Conservation (phyloP, 805 yeast genomes). For the Lipomyces sp. region DNA sequence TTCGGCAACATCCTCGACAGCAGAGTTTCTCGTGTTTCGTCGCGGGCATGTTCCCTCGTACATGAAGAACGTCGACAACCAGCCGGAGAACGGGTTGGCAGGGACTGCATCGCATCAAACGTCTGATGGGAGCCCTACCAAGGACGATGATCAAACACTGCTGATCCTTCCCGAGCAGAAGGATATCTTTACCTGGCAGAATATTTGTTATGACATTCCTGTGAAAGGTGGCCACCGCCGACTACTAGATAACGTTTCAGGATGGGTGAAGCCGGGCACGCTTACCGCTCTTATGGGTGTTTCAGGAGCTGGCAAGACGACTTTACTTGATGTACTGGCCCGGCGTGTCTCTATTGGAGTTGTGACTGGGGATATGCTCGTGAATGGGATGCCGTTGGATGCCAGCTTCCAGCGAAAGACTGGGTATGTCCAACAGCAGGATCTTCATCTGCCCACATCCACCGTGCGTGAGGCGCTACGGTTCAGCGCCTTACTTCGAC, state of each 20-base stretch:
- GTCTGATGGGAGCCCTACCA: neutral
- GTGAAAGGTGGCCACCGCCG: slow-evolving; percentile 63
- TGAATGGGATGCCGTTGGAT: slow-evolving; percentile 67
- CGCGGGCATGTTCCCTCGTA: slow-evolving; percentile 6
- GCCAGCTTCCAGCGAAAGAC: slow-evolving; percentile 73
- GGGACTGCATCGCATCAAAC: neutral
- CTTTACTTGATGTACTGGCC: slow-evolving; percentile 66
- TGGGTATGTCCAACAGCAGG: slow-evolving; percentile 83
- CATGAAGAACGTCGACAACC: neutral
- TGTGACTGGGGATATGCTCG: slow-evolving; percentile 73
- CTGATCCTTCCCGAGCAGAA: slow-evolving; percentile 60
- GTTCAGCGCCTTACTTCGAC: slow-evolving; percentile 74
- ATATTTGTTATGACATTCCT: slow-evolving; percentile 69
- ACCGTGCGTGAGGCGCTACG: slow-evolving; percentile 77
- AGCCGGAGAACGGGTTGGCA: slow-evolving; percentile 1
- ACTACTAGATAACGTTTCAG: slow-evolving; percentile 68
- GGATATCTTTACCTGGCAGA: slow-evolving; percentile 75
- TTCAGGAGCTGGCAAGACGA: slow-evolving; percentile 86
- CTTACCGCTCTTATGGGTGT: slow-evolving; percentile 75
- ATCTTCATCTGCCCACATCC: slow-evolving; percentile 67
- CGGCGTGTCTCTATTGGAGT: slow-evolving; percentile 72
- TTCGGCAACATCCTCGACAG: slow-evolving; percentile 10
- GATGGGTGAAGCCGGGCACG: slow-evolving; percentile 83
- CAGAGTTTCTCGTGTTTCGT: slow-evolving; percentile 12
- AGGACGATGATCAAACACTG: neutral